Base-by-base conservation (phyloP, 176 grass and related monocot species). In the Triticum urartu region DNA sequence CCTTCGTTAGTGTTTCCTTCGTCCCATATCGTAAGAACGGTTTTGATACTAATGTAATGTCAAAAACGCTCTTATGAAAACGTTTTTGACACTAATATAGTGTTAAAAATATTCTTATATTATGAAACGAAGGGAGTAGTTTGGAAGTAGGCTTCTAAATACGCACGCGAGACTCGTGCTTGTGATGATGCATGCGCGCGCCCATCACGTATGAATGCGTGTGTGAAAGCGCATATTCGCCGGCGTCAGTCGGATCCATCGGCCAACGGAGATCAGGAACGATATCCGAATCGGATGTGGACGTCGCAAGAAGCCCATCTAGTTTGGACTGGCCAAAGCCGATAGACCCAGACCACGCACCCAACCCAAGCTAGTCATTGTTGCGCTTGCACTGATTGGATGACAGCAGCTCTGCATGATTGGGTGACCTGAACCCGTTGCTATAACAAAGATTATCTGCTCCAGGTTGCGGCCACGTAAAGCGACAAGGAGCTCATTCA, bases 191-290 rank as follows among this genome's bases (percentile, higher is more conserved):
- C 13, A 43, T 3, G 3, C 42, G 48, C 14, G 48, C 48, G 48
- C 2, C 14, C 14, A 52, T 52, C 14, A 6, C 48, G 48, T 17
- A 52, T 52, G 13, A 5, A 6, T 52, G 48, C 48, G 48, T 52
- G 54, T 84, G 66, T 72, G 81, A 78, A 84, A 84, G n/a, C 40
- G 7, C 50, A 32, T 84, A 89, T 88, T 71, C 87, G 48, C 36
- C 28, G 32, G 11, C 8, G 50, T 68, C 42, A 75, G 78, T 18
- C 68, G 4, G 30, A 36, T 54, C n/a, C 72, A 48, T 82, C 62
- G 3, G 6, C 34, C 70, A 30, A 75, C 2, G 42, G 65, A 58
- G 11, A 68, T 11, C 12, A 22, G 7, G 17, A 22, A 77, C 9
- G 32, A 76, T 30, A 78, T 26, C 60, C 11, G 39, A 62, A 9